Evolutionary conservation across 2,329 filamentous ascomycete genomes (phyloP), one percentile per base, ranked within the genome.

Genomic region (Phoma sp.): DNA sequence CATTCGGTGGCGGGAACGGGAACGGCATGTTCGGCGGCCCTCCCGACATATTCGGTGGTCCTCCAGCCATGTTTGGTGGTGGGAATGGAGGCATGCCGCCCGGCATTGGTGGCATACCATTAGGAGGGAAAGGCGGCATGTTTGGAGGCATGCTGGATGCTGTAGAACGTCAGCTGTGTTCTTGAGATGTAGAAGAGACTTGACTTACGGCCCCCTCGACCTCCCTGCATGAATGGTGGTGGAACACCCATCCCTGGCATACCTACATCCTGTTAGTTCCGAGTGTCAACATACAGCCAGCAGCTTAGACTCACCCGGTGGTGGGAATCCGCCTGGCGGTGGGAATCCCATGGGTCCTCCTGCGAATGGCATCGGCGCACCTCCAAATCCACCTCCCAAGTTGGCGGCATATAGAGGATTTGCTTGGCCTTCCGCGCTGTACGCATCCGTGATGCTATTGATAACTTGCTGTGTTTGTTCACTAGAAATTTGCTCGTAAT

Each of bases 391-490:
- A 30, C 82, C 79, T 9, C 82, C 84, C 60, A 72, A 60, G n/a
- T 64, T 67, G 18, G 59, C 61, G 39, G 73, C 72, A 43, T 93
- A 86, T 86, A 95, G 91, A 46, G 90, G 93, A 76, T 96, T 97
- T 58, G 86, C 86, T 76, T 97, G 92, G 68, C 95, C 95, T 79
- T 96, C 95, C 65, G 91, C 92, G 61, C 90, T 91, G 79, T 99
- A 98, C 35, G 93, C 96, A 38, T 88, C 91, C 37, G 95, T 98
- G 77, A 99, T 99, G 67, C 89, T 93, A 80, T 99, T 95, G 74
- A 99, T 99, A 67, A 99, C 95, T 44, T 90, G 95, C 78, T 99
- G 95, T 55, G 95, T 93, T 80, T 98, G 96, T 79, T 98, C 95
- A 77, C 97, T 93, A 42, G 93, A 95, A 75, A 99, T 98, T 80